Conservation (phyloP, 345 rosid genomes). For the Populus pruinosa region DNA sequence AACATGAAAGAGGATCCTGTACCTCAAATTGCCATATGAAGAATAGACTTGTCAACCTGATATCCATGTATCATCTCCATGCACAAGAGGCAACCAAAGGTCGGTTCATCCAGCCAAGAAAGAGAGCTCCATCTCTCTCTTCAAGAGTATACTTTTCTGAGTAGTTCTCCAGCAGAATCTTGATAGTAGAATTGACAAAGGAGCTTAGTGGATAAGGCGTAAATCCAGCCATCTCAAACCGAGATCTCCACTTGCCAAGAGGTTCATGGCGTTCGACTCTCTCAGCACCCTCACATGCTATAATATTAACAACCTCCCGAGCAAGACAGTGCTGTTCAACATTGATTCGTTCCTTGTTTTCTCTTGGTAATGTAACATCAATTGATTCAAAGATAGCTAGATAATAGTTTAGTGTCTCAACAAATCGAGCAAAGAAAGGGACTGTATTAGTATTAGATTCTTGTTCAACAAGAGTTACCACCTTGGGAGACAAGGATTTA, state of each 20-base stretch:
- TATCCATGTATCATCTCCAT: slow-evolving; percentile 51
- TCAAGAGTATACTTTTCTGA: slow-evolving; percentile 65
- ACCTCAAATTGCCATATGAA: slow-evolving; percentile 6
- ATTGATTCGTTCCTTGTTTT: slow-evolving; percentile 74
- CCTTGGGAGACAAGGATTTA: slow-evolving; percentile 70
- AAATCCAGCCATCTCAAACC: slow-evolving; percentile 89
- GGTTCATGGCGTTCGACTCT: slow-evolving; percentile 91
- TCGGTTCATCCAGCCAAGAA: slow-evolving; percentile 89
- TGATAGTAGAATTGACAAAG: slow-evolving; percentile 70
- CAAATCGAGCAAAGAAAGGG: slow-evolving; percentile 70
- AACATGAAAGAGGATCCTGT: neutral
- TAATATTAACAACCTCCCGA: slow-evolving; percentile 81
- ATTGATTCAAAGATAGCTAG: slow-evolving; percentile 74
- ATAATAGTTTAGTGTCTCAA: slow-evolving; percentile 67
- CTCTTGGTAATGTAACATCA: slow-evolving; percentile 67
- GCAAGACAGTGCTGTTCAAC: slow-evolving; percentile 98
- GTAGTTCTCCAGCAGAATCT: slow-evolving; percentile 57
- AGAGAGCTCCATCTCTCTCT: slow-evolving; percentile 71
- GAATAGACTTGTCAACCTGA: neutral
- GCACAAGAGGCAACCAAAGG: slow-evolving; percentile 70
- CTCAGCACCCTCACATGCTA: slow-evolving; percentile 90
- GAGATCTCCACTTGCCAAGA: slow-evolving; percentile 73
- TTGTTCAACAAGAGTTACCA: slow-evolving; percentile 86
- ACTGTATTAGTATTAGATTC: slow-evolving; percentile 87
- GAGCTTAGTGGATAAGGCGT: slow-evolving; percentile 67